Percentiles rank a stretch among this genome's conserved stretches.
These are phyloP conservation scores for Russula foetens DNA, from an alignment of 768 basidiomycete species.

Conservation along the genomic window DNA sequence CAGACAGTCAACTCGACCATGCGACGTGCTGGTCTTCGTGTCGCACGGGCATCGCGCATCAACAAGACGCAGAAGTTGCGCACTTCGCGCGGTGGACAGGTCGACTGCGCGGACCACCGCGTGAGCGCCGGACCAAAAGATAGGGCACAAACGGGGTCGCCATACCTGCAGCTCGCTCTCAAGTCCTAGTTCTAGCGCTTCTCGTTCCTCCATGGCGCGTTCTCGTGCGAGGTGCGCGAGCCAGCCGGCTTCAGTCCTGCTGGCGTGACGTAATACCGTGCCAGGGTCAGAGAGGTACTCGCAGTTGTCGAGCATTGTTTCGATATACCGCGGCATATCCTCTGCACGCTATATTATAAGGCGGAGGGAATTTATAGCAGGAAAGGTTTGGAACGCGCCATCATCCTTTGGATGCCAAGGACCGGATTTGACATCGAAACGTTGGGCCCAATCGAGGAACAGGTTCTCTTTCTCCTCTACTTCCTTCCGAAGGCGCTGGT, in stretches of 20 bases:
- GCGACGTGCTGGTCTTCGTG: slow-evolving; percentile 10
- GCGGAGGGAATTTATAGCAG: not conserved
- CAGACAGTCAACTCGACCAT: slow-evolving; percentile 17
- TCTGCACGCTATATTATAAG: not conserved
- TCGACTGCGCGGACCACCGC: not conserved
- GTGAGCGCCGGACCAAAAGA: not conserved
- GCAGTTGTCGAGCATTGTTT: slow-evolving; percentile 21
- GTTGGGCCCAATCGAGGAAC: slow-evolving; percentile 56
- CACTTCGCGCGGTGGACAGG: slow-evolving; percentile 19
- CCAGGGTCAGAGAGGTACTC: slow-evolving; percentile 10
- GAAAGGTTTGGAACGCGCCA: slow-evolving; percentile 10
- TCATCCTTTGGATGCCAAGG: slow-evolving; percentile 17
- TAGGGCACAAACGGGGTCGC: not conserved
- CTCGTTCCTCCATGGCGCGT: slow-evolving; percentile 40
- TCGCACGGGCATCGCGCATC: slow-evolving; percentile 13
- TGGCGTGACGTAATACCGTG: slow-evolving; percentile 9
- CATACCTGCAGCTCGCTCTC: slow-evolving; percentile 67
- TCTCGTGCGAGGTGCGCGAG: slow-evolving; percentile 46
- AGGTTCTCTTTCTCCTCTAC: slow-evolving; percentile 46
- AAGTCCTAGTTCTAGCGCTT: slow-evolving; percentile 49
- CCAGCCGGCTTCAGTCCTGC: slow-evolving; percentile 47
- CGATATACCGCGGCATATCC: slow-evolving; percentile 28
- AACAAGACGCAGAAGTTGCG: slow-evolving; percentile 15
- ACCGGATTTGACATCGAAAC: slow-evolving; percentile 51
- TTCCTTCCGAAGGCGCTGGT: slow-evolving; percentile 46